A percentile compares a stretch with the other conserved stretches of the same genome.
phyloP scores from a whole-genome alignment of 345 rosid genomes.

The Microthlaspi erraticum region DNA sequence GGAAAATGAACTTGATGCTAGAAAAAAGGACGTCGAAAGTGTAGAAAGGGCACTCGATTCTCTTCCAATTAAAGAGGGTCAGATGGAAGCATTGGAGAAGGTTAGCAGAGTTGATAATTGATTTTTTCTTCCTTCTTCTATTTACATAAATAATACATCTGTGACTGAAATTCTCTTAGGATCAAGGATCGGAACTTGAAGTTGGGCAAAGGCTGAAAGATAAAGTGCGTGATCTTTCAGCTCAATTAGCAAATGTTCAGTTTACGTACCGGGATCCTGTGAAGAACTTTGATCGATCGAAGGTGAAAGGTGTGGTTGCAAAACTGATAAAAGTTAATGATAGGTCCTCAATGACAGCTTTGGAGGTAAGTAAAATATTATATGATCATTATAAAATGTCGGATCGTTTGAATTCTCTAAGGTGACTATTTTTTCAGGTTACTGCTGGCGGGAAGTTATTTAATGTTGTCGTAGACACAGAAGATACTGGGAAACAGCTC shows the following conservation, averaged over 20 bases:
- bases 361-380: conserved; percentile 64
- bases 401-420: conserved; percentile 11
- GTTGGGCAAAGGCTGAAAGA: conserved; percentile 82
- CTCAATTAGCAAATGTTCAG: conserved; percentile 79
- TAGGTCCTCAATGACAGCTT: conserved; percentile 78
- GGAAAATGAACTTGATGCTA: conserved; percentile 70
- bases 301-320: conserved; percentile 97
- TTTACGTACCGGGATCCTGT: conserved; percentile 84
- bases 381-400: conserved; percentile 21
- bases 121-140: conserved; percentile 1
- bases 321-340: conserved; percentile 88
- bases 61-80: conserved; percentile 71
- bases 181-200: conserved; percentile 72
- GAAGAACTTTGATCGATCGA: conserved; percentile 84
- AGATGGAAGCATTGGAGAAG: conserved; percentile 92
- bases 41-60: conserved; percentile 62
- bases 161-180: conserved; percentile 54
- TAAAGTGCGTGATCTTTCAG: conserved; percentile 68
- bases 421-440: conserved; percentile 58
- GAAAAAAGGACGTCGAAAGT: conserved; percentile 71
- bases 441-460: conserved; percentile 90
- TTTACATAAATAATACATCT: conserved; percentile 17
- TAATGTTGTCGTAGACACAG: conserved; percentile 92
- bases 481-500: conserved; percentile 89
- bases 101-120: conserved; percentile 42